phyloP scores from a whole-genome alignment of 768 basidiomycete species.

The Leccinum subtestaceum region DNA sequence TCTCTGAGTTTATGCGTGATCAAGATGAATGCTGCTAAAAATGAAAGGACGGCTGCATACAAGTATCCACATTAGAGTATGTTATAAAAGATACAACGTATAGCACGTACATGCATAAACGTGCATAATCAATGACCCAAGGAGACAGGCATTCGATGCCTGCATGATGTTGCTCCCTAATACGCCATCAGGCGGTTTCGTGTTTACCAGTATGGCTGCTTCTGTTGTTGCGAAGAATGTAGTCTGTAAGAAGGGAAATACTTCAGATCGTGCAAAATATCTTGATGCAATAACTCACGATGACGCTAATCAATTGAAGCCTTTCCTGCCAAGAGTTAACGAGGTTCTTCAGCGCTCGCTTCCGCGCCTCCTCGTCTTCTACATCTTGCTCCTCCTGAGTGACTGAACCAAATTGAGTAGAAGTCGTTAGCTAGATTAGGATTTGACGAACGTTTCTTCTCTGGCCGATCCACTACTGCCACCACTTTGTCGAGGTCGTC shows the following conservation, averaged over 20 bases:
- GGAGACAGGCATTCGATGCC: conserved; percentile 45
- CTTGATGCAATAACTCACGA: conserved; percentile 36
- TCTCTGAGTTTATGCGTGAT: conserved; percentile 52
- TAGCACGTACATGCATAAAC: conserved; percentile 44
- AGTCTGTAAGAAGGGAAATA: conserved; percentile 36
- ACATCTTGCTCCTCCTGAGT: conserved; percentile 51
- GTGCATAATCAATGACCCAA: conserved; percentile 53
- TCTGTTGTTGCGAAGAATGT: conserved; percentile 64
- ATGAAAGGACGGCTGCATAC: conserved; percentile 41
- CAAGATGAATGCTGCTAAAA: conserved; percentile 55
- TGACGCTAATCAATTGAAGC: conserved; percentile 57
- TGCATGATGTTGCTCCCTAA: conserved; percentile 17
- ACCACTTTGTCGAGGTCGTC: conserved; percentile 18
- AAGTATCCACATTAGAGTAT: not conserved
- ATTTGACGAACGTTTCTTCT: conserved; percentile 21
- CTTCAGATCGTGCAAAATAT: not conserved
- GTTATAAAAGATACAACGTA: not conserved
- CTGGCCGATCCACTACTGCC: not conserved
- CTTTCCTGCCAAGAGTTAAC: conserved; percentile 62
- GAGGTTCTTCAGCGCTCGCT: conserved; percentile 47
- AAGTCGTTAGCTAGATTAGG: not conserved
- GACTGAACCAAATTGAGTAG: conserved; percentile 22
- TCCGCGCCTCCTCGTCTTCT: conserved; percentile 43
- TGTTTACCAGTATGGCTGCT: conserved; percentile 47
- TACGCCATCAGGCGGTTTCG: conserved; percentile 31